Evolutionary conservation across 495 filamentous ascomycete species (phyloP).

Genomic region (Talaromyces liani): DNA sequence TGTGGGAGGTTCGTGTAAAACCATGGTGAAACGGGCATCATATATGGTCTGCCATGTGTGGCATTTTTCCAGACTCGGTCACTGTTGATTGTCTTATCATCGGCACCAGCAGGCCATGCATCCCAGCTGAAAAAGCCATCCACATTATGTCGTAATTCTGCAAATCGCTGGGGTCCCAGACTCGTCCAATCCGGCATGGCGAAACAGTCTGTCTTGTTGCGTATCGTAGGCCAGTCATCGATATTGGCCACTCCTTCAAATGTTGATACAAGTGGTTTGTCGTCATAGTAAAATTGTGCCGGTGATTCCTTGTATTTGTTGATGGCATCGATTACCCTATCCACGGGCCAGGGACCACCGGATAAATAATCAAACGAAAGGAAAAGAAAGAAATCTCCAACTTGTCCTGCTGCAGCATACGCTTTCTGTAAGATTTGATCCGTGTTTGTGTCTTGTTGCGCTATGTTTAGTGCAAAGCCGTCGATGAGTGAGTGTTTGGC

Average conservation of each 20-base stretch:
- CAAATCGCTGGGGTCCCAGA: slow-evolving; percentile 44
- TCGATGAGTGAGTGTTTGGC: slow-evolving; percentile 60
- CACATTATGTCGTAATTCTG: slow-evolving; percentile 35
- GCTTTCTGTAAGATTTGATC: slow-evolving; percentile 43
- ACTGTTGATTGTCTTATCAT: slow-evolving; percentile 41
- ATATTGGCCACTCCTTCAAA: slow-evolving; percentile 58
- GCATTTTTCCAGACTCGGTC: slow-evolving; percentile 48
- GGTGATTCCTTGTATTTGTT: slow-evolving; percentile 43
- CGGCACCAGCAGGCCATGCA: slow-evolving; percentile 60
- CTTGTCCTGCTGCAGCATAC: slow-evolving; percentile 45
- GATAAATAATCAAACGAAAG: slow-evolving; percentile 63
- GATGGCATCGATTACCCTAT: slow-evolving; percentile 49
- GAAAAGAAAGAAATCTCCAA: slow-evolving; percentile 53
- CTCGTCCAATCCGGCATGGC: slow-evolving; percentile 61
- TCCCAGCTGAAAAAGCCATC: slow-evolving; percentile 66
- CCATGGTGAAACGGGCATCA: slow-evolving; percentile 76
- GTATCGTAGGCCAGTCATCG: slow-evolving; percentile 51
- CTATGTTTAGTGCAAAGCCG: slow-evolving; percentile 67
- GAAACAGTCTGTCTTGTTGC: slow-evolving; percentile 39
- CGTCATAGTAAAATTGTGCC: slow-evolving; percentile 49
- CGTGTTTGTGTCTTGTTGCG: slow-evolving; percentile 41
- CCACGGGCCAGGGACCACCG: slow-evolving; percentile 44
- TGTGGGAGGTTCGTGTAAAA: slow-evolving; percentile 66
- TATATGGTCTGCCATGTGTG: slow-evolving; percentile 55
- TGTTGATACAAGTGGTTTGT: slow-evolving; percentile 59